Conservation (phyloP, 1,139 yeast species). For the Yamadazyma sp. region DNA sequence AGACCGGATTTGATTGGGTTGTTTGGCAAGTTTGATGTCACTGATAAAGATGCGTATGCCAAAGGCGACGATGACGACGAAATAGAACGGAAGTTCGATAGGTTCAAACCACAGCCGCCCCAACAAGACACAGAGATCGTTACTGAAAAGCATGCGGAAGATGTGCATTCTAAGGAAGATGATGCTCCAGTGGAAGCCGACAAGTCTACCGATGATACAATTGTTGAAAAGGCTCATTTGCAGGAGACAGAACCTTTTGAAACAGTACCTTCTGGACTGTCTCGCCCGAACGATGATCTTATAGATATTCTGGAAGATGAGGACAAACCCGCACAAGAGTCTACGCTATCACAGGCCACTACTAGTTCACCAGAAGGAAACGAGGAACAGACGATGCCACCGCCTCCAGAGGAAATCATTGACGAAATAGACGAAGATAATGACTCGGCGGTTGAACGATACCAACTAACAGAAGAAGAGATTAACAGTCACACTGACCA, state of each 20-base stretch:
- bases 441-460: slow-evolving; percentile 12
- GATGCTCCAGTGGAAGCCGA: neutral
- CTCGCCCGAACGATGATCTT: no score
- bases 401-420: neutral
- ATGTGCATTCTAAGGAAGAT: neutral
- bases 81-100: slow-evolving; percentile 9
- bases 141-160: neutral
- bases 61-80: slow-evolving; percentile 12
- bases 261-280: no score
- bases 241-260: neutral
- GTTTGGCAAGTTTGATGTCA: slow-evolving; percentile 41
- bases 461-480: slow-evolving; percentile 15
- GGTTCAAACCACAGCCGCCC: slow-evolving; percentile 6
- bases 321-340: no score
- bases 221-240: neutral
- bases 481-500: slow-evolving; percentile 8
- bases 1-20: slow-evolving; percentile 36
- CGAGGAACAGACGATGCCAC: neutral
- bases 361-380: no score
- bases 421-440: slow-evolving; percentile 10
- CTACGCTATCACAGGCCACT: no score
- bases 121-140: slow-evolving; percentile 1
- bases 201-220: neutral
- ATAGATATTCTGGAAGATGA: no score
- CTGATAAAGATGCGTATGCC: slow-evolving; percentile 9